Evolutionary conservation across 1,284 basidiomycete species (phyloP).

Genomic region (Tetrapyrgos nigripes): DNA sequence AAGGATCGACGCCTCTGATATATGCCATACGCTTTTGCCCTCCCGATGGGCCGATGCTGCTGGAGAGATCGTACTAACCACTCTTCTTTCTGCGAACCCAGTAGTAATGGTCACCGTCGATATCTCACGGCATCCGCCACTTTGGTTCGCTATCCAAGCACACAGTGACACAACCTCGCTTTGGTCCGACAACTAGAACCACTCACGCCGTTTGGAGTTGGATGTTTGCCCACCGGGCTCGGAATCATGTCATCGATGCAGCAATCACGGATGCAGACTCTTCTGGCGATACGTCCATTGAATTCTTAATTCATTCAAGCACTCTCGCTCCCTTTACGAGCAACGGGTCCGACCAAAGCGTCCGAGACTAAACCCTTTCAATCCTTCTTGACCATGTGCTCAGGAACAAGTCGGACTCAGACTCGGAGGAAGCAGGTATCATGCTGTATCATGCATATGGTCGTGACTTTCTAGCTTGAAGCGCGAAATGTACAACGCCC

Average conservation of each 20-base stretch:
- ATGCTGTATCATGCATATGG: neutral
- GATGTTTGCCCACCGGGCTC: neutral
- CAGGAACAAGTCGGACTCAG: no score
- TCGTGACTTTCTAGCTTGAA: neutral
- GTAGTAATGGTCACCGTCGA: neutral
- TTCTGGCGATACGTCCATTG: neutral
- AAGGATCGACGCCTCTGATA: slow-evolving; percentile 1
- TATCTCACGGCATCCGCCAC: neutral
- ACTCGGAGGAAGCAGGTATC: neutral
- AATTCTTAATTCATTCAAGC: neutral
- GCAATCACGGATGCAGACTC: neutral
- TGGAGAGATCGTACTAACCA: neutral
- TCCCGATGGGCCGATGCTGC: neutral
- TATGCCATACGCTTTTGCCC: slow-evolving; percentile 1
- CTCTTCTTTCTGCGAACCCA: neutral
- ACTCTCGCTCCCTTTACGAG: neutral
- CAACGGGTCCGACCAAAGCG: neutral
- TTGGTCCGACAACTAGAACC: neutral
- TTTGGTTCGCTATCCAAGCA: slow-evolving; percentile 1
- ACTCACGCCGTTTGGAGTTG: neutral
- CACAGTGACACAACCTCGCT: neutral
- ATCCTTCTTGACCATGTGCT: neutral
- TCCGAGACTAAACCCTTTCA: neutral
- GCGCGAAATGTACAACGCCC: neutral
- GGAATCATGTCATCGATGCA: slow-evolving; percentile 1